A percentile compares a stretch with the other conserved stretches of the same genome.
Evolutionary conservation across 163 green algal genomes (phyloP).

Genomic region (Prototheca stagnorum): DNA sequence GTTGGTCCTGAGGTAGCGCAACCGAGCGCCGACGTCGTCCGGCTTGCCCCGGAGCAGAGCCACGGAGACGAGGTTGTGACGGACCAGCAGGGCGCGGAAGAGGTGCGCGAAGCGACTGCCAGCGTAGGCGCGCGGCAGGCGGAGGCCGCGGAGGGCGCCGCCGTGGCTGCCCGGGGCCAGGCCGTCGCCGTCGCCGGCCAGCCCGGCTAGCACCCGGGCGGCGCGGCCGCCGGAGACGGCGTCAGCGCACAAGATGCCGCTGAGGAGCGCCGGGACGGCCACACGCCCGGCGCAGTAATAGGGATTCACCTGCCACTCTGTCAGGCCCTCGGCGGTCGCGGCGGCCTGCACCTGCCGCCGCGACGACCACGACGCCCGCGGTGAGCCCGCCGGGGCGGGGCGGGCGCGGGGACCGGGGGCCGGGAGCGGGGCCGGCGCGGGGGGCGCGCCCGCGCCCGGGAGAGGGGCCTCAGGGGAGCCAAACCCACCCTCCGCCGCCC

Average conservation of each 20-base stretch:
- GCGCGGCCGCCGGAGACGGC: constrained; percentile 35
- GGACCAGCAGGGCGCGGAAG: no score
- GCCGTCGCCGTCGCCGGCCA: not conserved
- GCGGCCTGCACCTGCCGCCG: constrained; percentile 47
- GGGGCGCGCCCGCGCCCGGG: not conserved
- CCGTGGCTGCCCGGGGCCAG: constrained; percentile 11
- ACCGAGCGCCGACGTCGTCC: constrained; percentile 45
- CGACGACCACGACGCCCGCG: no score
- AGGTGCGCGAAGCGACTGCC: no score
- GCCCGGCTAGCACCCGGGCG: not conserved
- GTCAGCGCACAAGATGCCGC: constrained; percentile 54
- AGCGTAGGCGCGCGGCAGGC: constrained; percentile 26
- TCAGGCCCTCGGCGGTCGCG: constrained; percentile 35
- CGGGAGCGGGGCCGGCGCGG: not conserved
- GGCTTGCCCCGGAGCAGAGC: no score
- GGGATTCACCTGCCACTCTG: constrained; percentile 61
- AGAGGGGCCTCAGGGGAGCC: not conserved
- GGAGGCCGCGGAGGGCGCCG: constrained; percentile 33
- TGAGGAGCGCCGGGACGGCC: constrained; percentile 59
- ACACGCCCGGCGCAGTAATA: constrained; percentile 65
- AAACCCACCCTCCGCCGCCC: not conserved
- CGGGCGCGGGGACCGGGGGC: no score
- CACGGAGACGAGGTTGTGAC: no score
- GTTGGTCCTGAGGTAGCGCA: constrained; percentile 41
- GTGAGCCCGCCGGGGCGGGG: no score